A percentile compares a stretch with the other conserved stretches of the same genome.
phyloP scores from a whole-genome alignment of 2,329 filamentous ascomycete species.

The Lojkania enalia region DNA sequence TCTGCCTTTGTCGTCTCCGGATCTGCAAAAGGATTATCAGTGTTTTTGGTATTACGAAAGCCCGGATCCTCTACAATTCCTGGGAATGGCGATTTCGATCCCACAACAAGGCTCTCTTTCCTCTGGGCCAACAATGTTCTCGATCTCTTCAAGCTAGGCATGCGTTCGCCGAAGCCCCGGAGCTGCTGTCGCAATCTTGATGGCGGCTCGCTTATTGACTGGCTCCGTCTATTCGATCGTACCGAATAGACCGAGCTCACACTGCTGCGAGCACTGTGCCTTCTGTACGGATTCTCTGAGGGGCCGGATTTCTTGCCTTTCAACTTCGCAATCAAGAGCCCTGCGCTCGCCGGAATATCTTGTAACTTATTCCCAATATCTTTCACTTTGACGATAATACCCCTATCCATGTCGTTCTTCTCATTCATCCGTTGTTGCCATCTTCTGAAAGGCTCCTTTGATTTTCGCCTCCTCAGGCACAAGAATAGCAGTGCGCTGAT shows the following conservation, averaged over 20 bases:
- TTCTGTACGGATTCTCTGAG: constrained; percentile 31
- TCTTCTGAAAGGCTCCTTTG: constrained; percentile 18
- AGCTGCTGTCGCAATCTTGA: constrained; percentile 26
- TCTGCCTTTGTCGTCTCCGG: constrained; percentile 33
- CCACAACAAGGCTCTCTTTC: constrained; percentile 31
- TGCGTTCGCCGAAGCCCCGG: constrained; percentile 31
- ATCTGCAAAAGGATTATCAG: constrained; percentile 34
- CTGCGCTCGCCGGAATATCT: constrained; percentile 24
- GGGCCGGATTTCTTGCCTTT: constrained; percentile 34
- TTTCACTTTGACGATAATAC: constrained; percentile 8
- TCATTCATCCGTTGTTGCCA: constrained; percentile 22
- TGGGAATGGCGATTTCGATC: constrained; percentile 28
- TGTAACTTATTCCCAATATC: constrained; percentile 24
- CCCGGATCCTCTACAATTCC: constrained; percentile 32
- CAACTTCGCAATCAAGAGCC: constrained; percentile 29
- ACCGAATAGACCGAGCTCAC: constrained; percentile 40
- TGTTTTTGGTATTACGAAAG: constrained; percentile 22
- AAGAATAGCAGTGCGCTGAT: constrained; percentile 39
- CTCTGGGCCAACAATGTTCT: constrained; percentile 35
- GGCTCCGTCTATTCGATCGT: constrained; percentile 24
- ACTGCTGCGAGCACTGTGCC: constrained; percentile 34
- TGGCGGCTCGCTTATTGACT: constrained; percentile 36
- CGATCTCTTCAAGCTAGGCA: constrained; percentile 37
- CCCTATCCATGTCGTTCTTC: constrained; percentile 19
- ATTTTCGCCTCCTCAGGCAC: constrained; percentile 37